These are phyloP conservation scores for Pichia gijzeniarum DNA, from an alignment of 805 yeast species.

Conservation along the genomic window DNA sequence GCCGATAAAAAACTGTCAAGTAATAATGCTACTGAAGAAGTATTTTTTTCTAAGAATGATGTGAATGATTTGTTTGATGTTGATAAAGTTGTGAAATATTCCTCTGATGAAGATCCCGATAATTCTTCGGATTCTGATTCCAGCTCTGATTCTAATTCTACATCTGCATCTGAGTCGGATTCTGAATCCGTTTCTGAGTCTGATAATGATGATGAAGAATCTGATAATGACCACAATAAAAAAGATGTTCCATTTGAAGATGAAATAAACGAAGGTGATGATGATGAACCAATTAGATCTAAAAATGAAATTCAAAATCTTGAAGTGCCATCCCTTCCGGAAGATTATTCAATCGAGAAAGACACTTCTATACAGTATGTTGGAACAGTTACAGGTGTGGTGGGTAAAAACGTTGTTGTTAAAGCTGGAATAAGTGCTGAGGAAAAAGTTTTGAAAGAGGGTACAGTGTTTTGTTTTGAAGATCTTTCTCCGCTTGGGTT, in stretches of 20 bases:
- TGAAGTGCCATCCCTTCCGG: constrained; percentile 60
- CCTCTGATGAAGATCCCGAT: constrained; percentile 19
- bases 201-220: constrained; percentile 13
- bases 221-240: constrained; percentile 18
- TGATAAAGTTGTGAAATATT: constrained; percentile 15
- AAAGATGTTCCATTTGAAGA: constrained; percentile 14
- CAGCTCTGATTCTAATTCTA: constrained; percentile 18
- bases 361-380: constrained; percentile 61
- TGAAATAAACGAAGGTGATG: constrained; percentile 34
- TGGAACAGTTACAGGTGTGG: constrained; percentile 63
- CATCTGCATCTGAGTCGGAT: constrained; percentile 17
- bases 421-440: constrained; percentile 78
- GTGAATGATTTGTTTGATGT: constrained; percentile 16
- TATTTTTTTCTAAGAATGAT: background rate
- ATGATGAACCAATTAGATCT: constrained; percentile 59
- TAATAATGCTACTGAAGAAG: background rate
- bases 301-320: constrained; percentile 73
- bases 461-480: constrained; percentile 70
- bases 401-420: constrained; percentile 66
- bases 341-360: constrained; percentile 51
- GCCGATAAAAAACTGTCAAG: background rate
- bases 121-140: background rate
- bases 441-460: constrained; percentile 72
- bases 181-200: constrained; percentile 19
- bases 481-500: constrained; percentile 69